Evolutionary conservation across 192 early-diverging fungal species (phyloP).

Genomic region (Podila clonocystis): DNA sequence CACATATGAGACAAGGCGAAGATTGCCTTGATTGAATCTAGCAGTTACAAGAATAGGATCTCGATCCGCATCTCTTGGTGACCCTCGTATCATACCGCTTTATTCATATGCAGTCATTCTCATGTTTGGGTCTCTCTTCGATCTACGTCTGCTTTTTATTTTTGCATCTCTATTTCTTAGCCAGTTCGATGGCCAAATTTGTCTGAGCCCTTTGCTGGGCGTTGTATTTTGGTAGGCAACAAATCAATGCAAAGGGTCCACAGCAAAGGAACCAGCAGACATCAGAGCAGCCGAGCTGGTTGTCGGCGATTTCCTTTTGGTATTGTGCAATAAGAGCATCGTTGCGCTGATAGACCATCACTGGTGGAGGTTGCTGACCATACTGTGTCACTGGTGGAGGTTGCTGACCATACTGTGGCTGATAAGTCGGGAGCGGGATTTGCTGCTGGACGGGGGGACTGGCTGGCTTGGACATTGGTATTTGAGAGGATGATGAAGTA

Average conservation of each 20-base stretch:
- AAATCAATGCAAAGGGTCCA: conserved; percentile 24
- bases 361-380: not conserved
- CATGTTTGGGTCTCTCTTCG: too few relatives aligned
- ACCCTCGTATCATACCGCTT: too few relatives aligned
- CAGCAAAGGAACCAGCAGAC: conserved; percentile 29
- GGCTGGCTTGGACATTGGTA: too few relatives aligned
- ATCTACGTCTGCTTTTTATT: too few relatives aligned
- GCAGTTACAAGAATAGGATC: too few relatives aligned
- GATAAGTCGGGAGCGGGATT: not conserved
- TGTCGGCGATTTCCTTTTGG: conserved; percentile 18
- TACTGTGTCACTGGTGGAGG: not conserved
- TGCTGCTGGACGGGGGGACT: too few relatives aligned
- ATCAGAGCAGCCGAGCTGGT: conserved; percentile 15
- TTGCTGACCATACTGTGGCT: not conserved
- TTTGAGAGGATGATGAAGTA: too few relatives aligned
- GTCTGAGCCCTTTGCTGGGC: conserved; percentile 16
- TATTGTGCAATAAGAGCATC: conserved; percentile 20
- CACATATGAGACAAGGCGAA: too few relatives aligned
- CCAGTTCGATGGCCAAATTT: conserved; percentile 16
- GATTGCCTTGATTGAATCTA: too few relatives aligned
- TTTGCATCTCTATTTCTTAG: not conserved
- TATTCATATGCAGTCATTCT: too few relatives aligned
- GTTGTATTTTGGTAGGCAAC: conserved; percentile 36
- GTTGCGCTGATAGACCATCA: conserved; percentile 7
- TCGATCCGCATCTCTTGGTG: too few relatives aligned